phyloP scores from a whole-genome alignment of 2,329 filamentous ascomycete genomes.

The Fusarium gaditjirri region DNA sequence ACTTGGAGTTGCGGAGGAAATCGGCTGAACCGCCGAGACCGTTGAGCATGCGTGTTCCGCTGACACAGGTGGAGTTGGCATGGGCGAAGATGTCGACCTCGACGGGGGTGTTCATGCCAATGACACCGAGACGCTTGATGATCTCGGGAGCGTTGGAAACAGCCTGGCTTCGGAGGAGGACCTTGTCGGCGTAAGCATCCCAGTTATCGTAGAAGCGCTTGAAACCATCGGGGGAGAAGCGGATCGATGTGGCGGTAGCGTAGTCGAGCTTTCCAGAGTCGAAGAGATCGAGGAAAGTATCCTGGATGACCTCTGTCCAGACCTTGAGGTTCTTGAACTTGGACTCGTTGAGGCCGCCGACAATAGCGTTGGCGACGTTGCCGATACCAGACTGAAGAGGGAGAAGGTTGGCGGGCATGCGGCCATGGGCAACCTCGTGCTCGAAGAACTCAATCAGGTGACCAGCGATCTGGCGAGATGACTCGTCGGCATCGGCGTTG shows the following conservation, averaged over 20 bases:
- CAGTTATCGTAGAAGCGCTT: slow-evolving; percentile 89
- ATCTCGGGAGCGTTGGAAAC: slow-evolving; percentile 92
- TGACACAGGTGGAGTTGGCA: slow-evolving; percentile 90
- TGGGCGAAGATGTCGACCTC: slow-evolving; percentile 96
- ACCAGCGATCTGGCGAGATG: slow-evolving; percentile 75
- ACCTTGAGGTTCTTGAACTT: slow-evolving; percentile 90
- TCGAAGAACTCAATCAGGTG: slow-evolving; percentile 87
- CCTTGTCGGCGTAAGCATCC: slow-evolving; percentile 82
- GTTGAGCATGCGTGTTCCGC: slow-evolving; percentile 89
- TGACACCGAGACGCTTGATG: slow-evolving; percentile 85
- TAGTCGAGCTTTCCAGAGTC: slow-evolving; percentile 89
- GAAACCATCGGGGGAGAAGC: slow-evolving; percentile 92
- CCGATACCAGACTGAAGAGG: slow-evolving; percentile 90
- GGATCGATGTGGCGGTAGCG: slow-evolving; percentile 88
- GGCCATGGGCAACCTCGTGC: slow-evolving; percentile 82
- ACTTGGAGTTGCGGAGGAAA: slow-evolving; percentile 82
- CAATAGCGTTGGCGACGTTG: slow-evolving; percentile 92
- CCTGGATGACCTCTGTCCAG: slow-evolving; percentile 93
- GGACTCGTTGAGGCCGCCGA: slow-evolving; percentile 82
- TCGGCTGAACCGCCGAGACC: slow-evolving; percentile 85
- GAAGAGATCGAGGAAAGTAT: slow-evolving; percentile 92
- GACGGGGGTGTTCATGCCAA: slow-evolving; percentile 95
- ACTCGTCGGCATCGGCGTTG: slow-evolving; percentile 80
- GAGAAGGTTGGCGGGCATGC: slow-evolving; percentile 79
- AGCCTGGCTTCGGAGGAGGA: slow-evolving; percentile 87